Evolutionary conservation across 1,139 yeast genomes (phyloP), one percentile per base, ranked within the genome.

Genomic region (Pichia terricola): DNA sequence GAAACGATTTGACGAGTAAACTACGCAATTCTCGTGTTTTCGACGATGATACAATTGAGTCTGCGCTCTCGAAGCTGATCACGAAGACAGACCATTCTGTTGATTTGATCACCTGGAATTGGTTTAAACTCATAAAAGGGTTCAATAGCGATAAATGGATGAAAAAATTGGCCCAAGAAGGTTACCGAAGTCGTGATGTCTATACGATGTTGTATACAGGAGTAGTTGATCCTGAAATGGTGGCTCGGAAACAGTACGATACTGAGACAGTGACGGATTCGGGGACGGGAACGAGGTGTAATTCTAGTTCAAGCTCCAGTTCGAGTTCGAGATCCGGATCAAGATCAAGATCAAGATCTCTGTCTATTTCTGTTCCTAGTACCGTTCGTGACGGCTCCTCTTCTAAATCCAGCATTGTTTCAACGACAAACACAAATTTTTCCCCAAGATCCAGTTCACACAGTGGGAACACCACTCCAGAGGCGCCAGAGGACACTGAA

Each of bases 161-260:
- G 16, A 39, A 47, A 27, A 35, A 25, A 26, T 33, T 47, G 10
- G 34, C 34, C 3, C 37, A 34, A 25, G 43, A 40, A 31, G 50
- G 50, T 10, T 47, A 44, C 27, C 36, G 46, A 27, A 40, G 42
- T 6, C 37, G 42, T 26, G 45, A 44, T 35, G 26, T 35, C 10
- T 41, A 34, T 35, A 30, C 41, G n/a, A 46, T 46, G 47, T 22
- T 46, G 3, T 44, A 40, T 28, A 38, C 41, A 3, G 49, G 49
- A n/a, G 11, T 26, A 34, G 26, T 46, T 11, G 42, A 42, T 43
- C 26, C 31, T 11, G 39, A 38, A n/a, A n/a, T 38, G 33, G 27
- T 30, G 6, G 6, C 10, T 9, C 28, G 34, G 26, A 44, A 37
- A 26, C 26, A 37, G 16, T n/a, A 11, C n/a, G 35, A 34, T 7